phyloP scores from a whole-genome alignment of 129 eudicot species.

The Smallanthus sonchifolius region DNA sequence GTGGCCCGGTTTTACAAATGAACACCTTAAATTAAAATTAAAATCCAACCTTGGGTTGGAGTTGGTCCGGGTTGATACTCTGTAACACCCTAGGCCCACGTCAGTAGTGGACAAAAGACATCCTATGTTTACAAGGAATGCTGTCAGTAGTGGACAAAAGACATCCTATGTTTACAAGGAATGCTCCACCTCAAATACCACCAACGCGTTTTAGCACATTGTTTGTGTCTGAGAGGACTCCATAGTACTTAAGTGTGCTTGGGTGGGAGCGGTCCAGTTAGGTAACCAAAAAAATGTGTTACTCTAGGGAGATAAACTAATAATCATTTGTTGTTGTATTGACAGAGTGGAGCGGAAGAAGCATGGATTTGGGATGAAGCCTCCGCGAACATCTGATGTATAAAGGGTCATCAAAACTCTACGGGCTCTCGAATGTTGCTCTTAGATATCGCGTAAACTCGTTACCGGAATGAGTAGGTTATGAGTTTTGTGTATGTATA shows the following conservation, averaged over 20 bases:
- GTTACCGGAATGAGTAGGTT: conserved; percentile 7
- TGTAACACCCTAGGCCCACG: too few relatives aligned
- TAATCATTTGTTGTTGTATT: neutral
- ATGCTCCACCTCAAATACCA: neutral
- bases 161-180: neutral
- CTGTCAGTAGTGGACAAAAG: too few relatives aligned
- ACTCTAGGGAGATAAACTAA: neutral
- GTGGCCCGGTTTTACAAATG: too few relatives aligned
- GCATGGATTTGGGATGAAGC: conserved; percentile 94
- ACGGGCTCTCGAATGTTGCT: neutral
- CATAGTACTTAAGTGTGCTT: neutral
- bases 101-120: too few relatives aligned
- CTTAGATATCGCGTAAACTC: conserved; percentile 14
- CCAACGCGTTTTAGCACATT: too few relatives aligned
- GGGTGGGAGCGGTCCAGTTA: neutral
- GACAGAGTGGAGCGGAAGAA: conserved; percentile 76
- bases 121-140: neutral
- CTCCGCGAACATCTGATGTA: conserved; percentile 39
- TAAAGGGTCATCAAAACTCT: neutral
- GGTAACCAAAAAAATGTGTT: neutral
- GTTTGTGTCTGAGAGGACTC: neutral
- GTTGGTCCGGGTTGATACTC: too few relatives aligned
- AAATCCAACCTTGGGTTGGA: too few relatives aligned
- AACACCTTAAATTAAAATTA: too few relatives aligned
- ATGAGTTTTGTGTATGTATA: conserved; percentile 17